Conservation (phyloP, 1,284 basidiomycete genomes). For the Omphalotus olearius region DNA sequence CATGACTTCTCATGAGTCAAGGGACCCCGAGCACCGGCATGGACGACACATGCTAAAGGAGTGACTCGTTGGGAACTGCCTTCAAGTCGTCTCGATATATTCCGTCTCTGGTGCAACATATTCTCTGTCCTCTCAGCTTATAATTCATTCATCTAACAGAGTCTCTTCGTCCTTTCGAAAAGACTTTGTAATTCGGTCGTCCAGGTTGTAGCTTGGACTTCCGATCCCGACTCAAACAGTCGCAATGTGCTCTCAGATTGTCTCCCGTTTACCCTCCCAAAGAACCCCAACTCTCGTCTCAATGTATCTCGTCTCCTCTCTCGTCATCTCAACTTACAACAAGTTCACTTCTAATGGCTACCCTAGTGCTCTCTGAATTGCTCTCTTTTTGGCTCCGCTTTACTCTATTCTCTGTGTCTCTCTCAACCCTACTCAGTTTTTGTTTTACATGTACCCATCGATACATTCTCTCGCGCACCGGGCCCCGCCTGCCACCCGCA, state of each 20-base stretch:
- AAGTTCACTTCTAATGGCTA: conserved; percentile 29
- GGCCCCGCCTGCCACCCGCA: conserved; percentile 60
- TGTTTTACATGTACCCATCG: conserved; percentile 49
- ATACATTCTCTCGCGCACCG: conserved; percentile 62
- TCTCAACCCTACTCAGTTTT: conserved; percentile 23
- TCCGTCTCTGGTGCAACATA: not conserved
- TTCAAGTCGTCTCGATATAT: not conserved
- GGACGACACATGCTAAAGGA: not conserved
- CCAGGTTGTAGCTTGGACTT: conserved; percentile 34
- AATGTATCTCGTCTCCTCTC: conserved; percentile 14
- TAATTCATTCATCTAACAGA: conserved; percentile 18
- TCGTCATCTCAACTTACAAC: conserved; percentile 16
- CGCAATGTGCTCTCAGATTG: conserved; percentile 34
- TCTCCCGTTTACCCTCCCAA: conserved; percentile 21
- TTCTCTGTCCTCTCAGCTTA: not conserved
- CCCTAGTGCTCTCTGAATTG: conserved; percentile 28
- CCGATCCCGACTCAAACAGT: conserved; percentile 27
- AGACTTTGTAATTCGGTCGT: conserved; percentile 32
- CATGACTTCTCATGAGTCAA: no score
- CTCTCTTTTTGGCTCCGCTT: conserved; percentile 18
- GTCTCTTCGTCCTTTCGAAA: conserved; percentile 26
- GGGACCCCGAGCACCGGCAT: not conserved
- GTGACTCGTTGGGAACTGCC: not conserved
- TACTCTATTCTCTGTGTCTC: conserved; percentile 17
- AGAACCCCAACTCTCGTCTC: not conserved